Base-by-base conservation (phyloP, 2,329 filamentous ascomycete species). In the Sporothrix variecibatus region DNA sequence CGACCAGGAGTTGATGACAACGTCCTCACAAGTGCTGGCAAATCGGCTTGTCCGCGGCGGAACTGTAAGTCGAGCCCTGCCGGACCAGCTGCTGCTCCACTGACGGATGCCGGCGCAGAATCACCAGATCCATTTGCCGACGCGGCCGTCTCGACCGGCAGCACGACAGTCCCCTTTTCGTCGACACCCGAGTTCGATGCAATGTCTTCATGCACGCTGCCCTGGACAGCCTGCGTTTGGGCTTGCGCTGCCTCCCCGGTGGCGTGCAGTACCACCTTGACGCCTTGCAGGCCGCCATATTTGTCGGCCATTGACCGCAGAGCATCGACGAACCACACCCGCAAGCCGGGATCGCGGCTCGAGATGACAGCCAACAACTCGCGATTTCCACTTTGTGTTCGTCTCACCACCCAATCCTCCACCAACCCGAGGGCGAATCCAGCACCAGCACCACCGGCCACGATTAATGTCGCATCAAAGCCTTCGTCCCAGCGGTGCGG, bases 401-500 rank as follows among this genome's bases (percentile, higher is more conserved):
- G 64, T 34, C 20, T 73, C 49, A 15, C 71, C 1, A 83, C 74
- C 20, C 79, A 79, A 8, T 84, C 81, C 77, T 87, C 85, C 9
- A 88, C 80, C 5, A 89, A 80, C 0, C 84, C 82, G 0, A 90
- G 78, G 0, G 84, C 83, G 79, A 86, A 87, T 0, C 87, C 87
- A 2, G 85, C 86, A 0, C 89, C 89, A 0, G 88, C 87, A 0
- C 89, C 89, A 11, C 89, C 88, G 0, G 86, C 85, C 3, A 90
- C 79, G 20, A 90, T 79, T 0, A 91, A 78, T 0, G 81, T 79
- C 8, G 80, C 80, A 67, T 88, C 84, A 70, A 84, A 85, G 0
- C 79, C 79, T 0, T 79, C 76, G 17, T 84, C 78, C 64, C 83
- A 82, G 5, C 78, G 76, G 2, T 77, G 77, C 1, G 82, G 79